Evolutionary conservation across 306 rosid species (phyloP).

Genomic region (Luffa acutangula): DNA sequence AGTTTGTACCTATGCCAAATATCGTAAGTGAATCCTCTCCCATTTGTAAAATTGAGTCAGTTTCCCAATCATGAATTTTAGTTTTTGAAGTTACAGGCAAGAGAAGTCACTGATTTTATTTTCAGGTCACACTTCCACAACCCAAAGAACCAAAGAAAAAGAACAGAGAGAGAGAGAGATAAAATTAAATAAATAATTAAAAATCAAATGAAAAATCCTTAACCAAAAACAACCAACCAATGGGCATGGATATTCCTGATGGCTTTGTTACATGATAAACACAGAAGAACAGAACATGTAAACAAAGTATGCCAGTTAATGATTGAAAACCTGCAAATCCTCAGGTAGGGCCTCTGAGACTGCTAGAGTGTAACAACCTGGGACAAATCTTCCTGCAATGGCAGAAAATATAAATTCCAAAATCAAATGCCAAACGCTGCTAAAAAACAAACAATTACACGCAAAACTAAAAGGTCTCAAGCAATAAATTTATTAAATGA

Average conservation of each 20-base stretch:
- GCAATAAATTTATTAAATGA: neutral
- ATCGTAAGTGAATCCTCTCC: neutral
- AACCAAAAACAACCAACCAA: neutral
- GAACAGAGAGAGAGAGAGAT: neutral
- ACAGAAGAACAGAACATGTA: neutral
- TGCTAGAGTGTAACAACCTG: slow-evolving; percentile 92
- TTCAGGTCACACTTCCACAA: neutral
- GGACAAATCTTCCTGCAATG: slow-evolving; percentile 59
- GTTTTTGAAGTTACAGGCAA: neutral
- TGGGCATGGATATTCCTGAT: neutral
- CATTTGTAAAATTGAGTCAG: neutral
- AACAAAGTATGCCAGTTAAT: neutral
- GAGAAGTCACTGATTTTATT: neutral
- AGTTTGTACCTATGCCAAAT: neutral
- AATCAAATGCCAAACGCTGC: neutral
- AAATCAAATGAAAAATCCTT: neutral
- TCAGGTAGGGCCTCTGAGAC: slow-evolving; percentile 95
- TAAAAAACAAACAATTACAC: neutral
- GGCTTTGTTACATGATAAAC: slow-evolving; percentile 1
- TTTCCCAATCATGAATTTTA: neutral
- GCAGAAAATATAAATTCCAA: neutral
- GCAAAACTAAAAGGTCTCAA: neutral
- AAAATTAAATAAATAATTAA: neutral
- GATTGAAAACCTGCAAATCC: slow-evolving; percentile 64
- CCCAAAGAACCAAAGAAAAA: neutral